Percentiles rank a stretch among this genome's conserved stretches.
Evolutionary conservation across 1,139 yeast genomes (phyloP).

Genomic region (Pichia sp.): DNA sequence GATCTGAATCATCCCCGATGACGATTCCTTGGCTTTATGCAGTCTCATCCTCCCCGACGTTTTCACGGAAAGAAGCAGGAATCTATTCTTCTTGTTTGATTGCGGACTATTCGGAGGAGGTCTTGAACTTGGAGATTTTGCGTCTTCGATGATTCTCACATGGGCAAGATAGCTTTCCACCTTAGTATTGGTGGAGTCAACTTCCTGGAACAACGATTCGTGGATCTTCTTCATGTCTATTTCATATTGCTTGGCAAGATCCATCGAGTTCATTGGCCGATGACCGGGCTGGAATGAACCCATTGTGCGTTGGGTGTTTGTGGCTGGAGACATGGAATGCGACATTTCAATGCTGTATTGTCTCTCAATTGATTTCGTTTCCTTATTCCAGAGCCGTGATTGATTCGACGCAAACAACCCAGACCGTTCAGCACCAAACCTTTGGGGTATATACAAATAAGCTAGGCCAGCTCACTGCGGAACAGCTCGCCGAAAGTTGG

Average conservation of each 20-base stretch:
- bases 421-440: too few relatives aligned
- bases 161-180: slow-evolving; percentile 55
- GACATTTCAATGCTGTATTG: background rate
- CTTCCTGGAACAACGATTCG: slow-evolving; percentile 41
- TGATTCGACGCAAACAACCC: too few relatives aligned
- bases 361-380: background rate
- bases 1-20: slow-evolving; percentile 72
- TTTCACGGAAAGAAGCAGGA: slow-evolving; percentile 46
- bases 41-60: slow-evolving; percentile 62
- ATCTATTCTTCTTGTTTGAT: slow-evolving; percentile 42
- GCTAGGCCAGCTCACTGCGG: too few relatives aligned
- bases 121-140: slow-evolving; percentile 41
- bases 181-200: slow-evolving; percentile 35
- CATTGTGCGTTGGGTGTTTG: background rate
- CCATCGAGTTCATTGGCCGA: slow-evolving; percentile 22
- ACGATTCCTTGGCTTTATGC: slow-evolving; percentile 83
- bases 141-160: slow-evolving; percentile 52
- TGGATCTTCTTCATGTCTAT: slow-evolving; percentile 43
- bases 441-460: too few relatives aligned
- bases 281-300: slow-evolving; percentile 15
- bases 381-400: too few relatives aligned
- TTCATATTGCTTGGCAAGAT: slow-evolving; percentile 50
- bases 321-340: background rate
- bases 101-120: slow-evolving; percentile 41
- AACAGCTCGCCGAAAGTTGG: too few relatives aligned